Evolutionary conservation across 176 grass and related monocot genomes (phyloP).

Genomic region (Neostapfia colusana): DNA sequence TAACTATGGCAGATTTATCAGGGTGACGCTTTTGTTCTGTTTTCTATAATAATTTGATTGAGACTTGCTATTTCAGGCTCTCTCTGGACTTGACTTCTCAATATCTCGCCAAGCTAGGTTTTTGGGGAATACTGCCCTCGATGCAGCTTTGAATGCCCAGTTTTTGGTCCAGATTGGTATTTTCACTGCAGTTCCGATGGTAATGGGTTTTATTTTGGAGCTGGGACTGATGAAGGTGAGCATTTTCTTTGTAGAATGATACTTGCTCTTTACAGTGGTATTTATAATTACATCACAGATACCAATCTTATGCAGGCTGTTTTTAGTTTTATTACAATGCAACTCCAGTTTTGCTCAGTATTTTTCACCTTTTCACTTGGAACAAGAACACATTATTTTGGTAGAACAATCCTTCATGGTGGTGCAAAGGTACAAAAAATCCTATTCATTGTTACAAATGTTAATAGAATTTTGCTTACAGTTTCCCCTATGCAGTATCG

Average conservation of each 20-base stretch:
- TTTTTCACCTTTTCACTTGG: slow-evolving; percentile 99
- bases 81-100: slow-evolving; percentile 83
- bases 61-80: slow-evolving; percentile 56
- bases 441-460: not conserved
- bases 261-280: slow-evolving; percentile 5
- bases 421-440: slow-evolving; percentile 68
- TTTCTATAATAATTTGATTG: not conserved
- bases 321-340: slow-evolving; percentile 90
- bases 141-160: slow-evolving; percentile 93
- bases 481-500: slow-evolving; percentile 65
- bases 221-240: slow-evolving; percentile 72
- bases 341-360: slow-evolving; percentile 90
- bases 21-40: slow-evolving; percentile 11
- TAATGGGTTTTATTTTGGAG: slow-evolving; percentile 95
- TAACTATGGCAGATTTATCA: not conserved
- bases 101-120: slow-evolving; percentile 64
- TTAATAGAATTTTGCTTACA: slow-evolving; percentile 30
- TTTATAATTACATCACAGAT: slow-evolving; percentile 10
- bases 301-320: slow-evolving; percentile 63
- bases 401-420: slow-evolving; percentile 97
- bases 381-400: slow-evolving; percentile 97
- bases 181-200: slow-evolving; percentile 96
- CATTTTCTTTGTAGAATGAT: not conserved
- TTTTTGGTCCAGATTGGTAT: slow-evolving; percentile 97
- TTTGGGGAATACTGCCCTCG: slow-evolving; percentile 79